phyloP scores from a whole-genome alignment of 768 basidiomycete species.

The Pholiota molesta region DNA sequence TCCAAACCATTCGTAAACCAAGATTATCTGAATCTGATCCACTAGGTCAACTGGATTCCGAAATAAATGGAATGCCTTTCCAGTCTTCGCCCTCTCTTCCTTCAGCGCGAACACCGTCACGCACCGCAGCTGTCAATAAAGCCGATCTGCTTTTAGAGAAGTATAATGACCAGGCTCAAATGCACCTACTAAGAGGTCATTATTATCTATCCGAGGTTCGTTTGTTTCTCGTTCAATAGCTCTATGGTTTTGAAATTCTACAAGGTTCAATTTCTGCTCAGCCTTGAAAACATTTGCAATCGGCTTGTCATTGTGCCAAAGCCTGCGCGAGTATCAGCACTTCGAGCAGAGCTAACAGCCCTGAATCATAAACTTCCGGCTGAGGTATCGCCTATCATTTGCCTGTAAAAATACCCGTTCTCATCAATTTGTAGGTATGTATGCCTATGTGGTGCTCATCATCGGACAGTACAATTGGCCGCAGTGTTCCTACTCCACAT shows the following conservation, averaged over 20 bases:
- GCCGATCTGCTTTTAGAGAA: conserved; percentile 64
- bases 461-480: conserved; percentile 53
- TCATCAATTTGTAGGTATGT: conserved; percentile 57
- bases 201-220: conserved; percentile 87
- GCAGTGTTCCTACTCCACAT: conserved; percentile 63
- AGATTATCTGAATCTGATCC: conserved; percentile 69
- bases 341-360: conserved; percentile 92
- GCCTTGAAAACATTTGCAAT: conserved; percentile 92
- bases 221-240: conserved; percentile 15
- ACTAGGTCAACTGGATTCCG: conserved; percentile 65
- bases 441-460: conserved; percentile 89
- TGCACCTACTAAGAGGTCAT: conserved; percentile 78
- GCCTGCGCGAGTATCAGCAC: conserved; percentile 93
- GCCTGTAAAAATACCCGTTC: not conserved
- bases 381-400: conserved; percentile 58
- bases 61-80: conserved; percentile 49
- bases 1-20: conserved; percentile 53
- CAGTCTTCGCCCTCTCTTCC: conserved; percentile 76
- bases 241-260: conserved; percentile 18
- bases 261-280: conserved; percentile 84
- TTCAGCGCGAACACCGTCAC: conserved; percentile 45
- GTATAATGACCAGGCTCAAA: conserved; percentile 70
- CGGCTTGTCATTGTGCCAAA: conserved; percentile 89
- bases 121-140: conserved; percentile 43
- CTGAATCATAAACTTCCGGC: conserved; percentile 96